Evolutionary conservation across 768 basidiomycete species (phyloP).

Genomic region (Tricholoma hemisulphureum): DNA sequence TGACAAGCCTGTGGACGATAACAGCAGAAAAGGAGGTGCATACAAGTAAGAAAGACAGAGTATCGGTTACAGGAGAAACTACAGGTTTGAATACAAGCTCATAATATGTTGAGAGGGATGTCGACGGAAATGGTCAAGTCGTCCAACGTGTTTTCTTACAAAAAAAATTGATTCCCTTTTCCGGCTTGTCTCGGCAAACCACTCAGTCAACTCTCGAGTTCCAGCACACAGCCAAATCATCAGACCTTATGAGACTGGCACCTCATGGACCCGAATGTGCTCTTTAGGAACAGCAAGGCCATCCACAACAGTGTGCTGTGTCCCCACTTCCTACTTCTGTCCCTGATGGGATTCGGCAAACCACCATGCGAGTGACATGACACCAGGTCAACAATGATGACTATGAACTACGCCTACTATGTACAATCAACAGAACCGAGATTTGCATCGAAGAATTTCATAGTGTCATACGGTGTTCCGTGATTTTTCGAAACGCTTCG

Average conservation of each 20-base stretch:
- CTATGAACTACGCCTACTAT: too few species aligned
- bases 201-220: not conserved
- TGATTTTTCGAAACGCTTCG: too few species aligned
- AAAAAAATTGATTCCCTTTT: conserved; percentile 18
- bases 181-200: conserved; percentile 12
- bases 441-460: too few species aligned
- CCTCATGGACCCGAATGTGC: not conserved
- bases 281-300: too few species aligned
- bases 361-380: too few species aligned
- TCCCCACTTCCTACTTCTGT: too few species aligned
- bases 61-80: conserved; percentile 11
- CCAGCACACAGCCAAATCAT: not conserved
- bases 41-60: conserved; percentile 18
- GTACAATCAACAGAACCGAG: too few species aligned
- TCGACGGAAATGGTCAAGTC: conserved; percentile 19
- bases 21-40: conserved; percentile 11
- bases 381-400: too few species aligned
- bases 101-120: conserved; percentile 19
- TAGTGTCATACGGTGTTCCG: too few species aligned
- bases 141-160: conserved; percentile 20
- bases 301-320: too few species aligned
- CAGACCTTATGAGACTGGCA: not conserved
- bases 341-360: too few species aligned
- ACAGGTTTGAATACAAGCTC: conserved; percentile 23
- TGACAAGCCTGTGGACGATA: conserved; percentile 8